Percentiles rank a stretch among this genome's conserved stretches.
These are phyloP conservation scores for Cladosporium halotolerans DNA, from an alignment of 2,329 filamentous ascomycete genomes.

Conservation along the genomic window DNA sequence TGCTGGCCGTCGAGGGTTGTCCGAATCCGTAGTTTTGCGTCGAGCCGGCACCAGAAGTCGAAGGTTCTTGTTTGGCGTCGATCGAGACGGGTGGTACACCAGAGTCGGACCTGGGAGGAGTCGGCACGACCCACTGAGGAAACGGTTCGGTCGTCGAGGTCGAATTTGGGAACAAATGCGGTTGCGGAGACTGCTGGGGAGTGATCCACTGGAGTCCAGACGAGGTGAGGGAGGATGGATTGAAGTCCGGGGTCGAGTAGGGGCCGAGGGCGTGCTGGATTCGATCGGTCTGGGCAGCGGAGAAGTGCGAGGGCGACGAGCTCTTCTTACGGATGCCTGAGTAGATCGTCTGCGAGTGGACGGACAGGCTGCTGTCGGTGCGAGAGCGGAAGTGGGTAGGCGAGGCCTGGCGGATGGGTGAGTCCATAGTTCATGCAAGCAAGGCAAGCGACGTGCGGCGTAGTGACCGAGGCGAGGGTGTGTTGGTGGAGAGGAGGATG, in stretches of 20 bases:
- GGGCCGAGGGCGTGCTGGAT: conserved; percentile 6
- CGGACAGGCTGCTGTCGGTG: conserved; percentile 10
- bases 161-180: conserved; percentile 20
- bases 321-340: conserved; percentile 8
- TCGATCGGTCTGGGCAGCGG: conserved; percentile 7
- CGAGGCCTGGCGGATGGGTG: conserved; percentile 9
- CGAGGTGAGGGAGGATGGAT: conserved; percentile 6
- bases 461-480: not conserved
- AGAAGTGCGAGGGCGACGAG: conserved; percentile 11
- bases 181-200: conserved; percentile 29
- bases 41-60: conserved; percentile 17
- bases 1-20: conserved; percentile 19
- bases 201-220: conserved; percentile 25
- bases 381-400: conserved; percentile 8
- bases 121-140: conserved; percentile 28
- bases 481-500: not conserved
- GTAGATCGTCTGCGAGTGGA: conserved; percentile 9
- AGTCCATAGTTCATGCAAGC: conserved; percentile 11
- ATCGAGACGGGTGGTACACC: conserved; percentile 26
- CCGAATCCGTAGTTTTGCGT: conserved; percentile 23
- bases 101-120: conserved; percentile 30
- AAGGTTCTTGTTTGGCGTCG: conserved; percentile 24
- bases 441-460: not conserved
- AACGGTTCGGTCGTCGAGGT: conserved; percentile 21
- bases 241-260: conserved; percentile 6